Evolutionary conservation across 306 rosid genomes (phyloP), one percentile per base, ranked within the genome.

Genomic region (Prunus campanulata): DNA sequence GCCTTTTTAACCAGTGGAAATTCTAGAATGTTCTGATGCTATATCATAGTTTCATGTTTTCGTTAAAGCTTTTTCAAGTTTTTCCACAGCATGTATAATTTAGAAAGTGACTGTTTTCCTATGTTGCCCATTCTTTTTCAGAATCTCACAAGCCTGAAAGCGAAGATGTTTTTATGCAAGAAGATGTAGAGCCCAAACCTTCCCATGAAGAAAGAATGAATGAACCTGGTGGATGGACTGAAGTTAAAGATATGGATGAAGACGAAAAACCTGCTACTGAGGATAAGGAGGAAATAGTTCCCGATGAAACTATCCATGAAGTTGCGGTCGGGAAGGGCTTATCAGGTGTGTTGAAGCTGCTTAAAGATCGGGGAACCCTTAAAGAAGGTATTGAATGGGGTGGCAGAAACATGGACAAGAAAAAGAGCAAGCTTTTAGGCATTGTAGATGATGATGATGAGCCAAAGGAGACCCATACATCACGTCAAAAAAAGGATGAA

Each of bases 331-430:
- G 99, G 69, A 95, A 95, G 78, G 97, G 97, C 65, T 80, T 95
- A 75, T 90, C 97, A 19, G 91, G 97, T 80, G 97, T 81, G n/a
- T 78, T 95, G 81, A 88, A 82, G 84, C 86, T 95, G 61, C 96
- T 95, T 80, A 88, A 95, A 82, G 97, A 92, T 1, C 88, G 99
- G 74, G 99, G 97, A 60, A 89, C 95, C 42, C 96, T 95, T 52
- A 95, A 95, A 84, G 97, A 95, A 87, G 89, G 84, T 78, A 68
- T 91, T 70, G 97, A 95, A 63, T 95, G 97, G 97, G 97, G 99
- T 80, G 99, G 99, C 77, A 92, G 97, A 87, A 95, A 92, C 87
- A 92, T 95, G 99, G 99, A 95, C 79, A 95, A 95, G 89, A 95
- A 93, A 82, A 95, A 91, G 84, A 87, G 98, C 86, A 95, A 95